Evolutionary conservation across 1,139 yeast genomes (phyloP), one percentile per base, ranked within the genome.

Genomic region (Candida albicans): DNA sequence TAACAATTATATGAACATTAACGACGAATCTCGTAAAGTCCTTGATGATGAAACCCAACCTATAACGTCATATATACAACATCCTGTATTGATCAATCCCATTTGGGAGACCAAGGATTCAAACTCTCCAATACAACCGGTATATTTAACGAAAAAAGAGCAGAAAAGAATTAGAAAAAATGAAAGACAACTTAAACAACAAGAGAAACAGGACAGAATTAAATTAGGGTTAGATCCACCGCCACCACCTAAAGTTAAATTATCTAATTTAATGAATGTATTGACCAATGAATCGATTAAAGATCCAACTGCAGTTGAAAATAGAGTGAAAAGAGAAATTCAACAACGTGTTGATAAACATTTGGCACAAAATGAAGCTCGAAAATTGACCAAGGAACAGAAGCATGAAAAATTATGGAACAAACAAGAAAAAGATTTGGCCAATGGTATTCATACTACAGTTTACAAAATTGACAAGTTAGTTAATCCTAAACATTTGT

Each of bases 251-350:
- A 93, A 91, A 62, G 88, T 91, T 27, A 88, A 84, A 55, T 68
- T 89, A 42, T 79, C 84, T 37, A 93, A 91, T 58, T 73, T 91
- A 60, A 87, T 88, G 90, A 84, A 79, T 52, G 96, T 89, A 0
- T 70, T 85, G 39, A 87, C 96, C 2, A 84, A 88, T 56, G 95
- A 87, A 49, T 88, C 95, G n/a, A 84, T 90, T 38, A 75, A 77
- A 49, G 96, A 93, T 57, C 99, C 99, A 0, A 93, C 99, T 0
- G 81, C 81, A 4, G 84, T 91, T 53, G 99, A 93, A 57, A 72
- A 74, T 60, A 65, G 73, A 44, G 97, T 95, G 0, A 71, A 79
- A 39, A 64, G 69, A 33, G 95, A 91, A 50, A 86, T 89, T 8
- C 82, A 76, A 34, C 77, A 79, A 37, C 70, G 99, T 25, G 67